Conservation (phyloP, 768 basidiomycete genomes). For the Leccinellum albellum region DNA sequence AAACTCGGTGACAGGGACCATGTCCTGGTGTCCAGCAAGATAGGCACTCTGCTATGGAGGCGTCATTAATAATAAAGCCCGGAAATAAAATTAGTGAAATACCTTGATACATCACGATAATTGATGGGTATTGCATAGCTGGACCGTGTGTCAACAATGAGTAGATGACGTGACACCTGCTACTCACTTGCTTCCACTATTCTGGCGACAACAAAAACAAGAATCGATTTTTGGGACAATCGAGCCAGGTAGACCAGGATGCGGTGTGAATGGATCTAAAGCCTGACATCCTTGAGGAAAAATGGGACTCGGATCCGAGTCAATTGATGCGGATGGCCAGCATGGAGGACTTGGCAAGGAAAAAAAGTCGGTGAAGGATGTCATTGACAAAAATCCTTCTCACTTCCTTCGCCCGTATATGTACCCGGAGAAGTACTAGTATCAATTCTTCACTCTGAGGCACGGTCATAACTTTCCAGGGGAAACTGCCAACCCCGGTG, state of each 20-base stretch:
- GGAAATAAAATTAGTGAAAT: not conserved
- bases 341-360: too few species aligned
- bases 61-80: not conserved
- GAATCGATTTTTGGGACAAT: not conserved
- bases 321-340: too few species aligned
- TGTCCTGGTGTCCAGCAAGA: not conserved
- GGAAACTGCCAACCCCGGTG: too few species aligned
- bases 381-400: too few species aligned
- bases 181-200: not conserved
- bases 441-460: too few species aligned
- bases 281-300: not conserved
- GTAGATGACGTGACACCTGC: not conserved
- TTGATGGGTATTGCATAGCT: not conserved
- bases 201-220: not conserved
- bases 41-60: not conserved
- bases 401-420: too few species aligned
- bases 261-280: not conserved
- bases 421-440: too few species aligned
- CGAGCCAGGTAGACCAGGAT: not conserved
- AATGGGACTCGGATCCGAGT: not conserved
- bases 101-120: not conserved
- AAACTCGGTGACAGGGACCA: not conserved
- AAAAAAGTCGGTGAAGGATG: too few species aligned
- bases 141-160: not conserved
- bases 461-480: too few species aligned